Percentiles rank a stretch among this genome's conserved stretches.
These are phyloP conservation scores for Cyclocybe cylindracea DNA, from an alignment of 768 basidiomycete species.

Conservation along the genomic window DNA sequence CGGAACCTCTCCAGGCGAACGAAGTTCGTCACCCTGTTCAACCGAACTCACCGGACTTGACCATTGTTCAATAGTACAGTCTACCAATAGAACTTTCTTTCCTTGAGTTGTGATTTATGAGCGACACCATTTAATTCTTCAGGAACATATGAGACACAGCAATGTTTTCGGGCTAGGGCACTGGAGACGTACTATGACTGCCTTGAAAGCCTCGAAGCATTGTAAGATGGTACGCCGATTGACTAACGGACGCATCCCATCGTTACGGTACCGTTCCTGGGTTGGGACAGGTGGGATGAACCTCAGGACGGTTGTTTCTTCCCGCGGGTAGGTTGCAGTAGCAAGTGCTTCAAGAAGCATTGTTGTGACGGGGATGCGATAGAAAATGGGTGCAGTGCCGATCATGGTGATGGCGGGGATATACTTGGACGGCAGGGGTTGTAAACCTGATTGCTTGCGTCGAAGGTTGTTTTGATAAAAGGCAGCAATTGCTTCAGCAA, in stretches of 20 bases:
- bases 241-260: conserved; percentile 21
- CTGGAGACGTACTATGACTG: conserved; percentile 8
- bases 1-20: too few species aligned
- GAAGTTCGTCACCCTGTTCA: too few species aligned
- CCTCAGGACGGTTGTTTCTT: conserved; percentile 10
- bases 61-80: too few species aligned
- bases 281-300: conserved; percentile 17
- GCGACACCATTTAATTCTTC: background rate
- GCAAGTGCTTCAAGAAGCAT: conserved; percentile 11
- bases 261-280: conserved; percentile 3
- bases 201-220: conserved; percentile 25
- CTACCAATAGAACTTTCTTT: background rate
- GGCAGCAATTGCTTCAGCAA: conserved; percentile 32
- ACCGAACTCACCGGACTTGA: too few species aligned
- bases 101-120: background rate
- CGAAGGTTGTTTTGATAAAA: conserved; percentile 25
- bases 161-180: background rate
- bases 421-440: conserved; percentile 13
- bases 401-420: conserved; percentile 27
- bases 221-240: conserved; percentile 18
- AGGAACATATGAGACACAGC: background rate
- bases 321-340: conserved; percentile 12
- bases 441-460: conserved; percentile 7
- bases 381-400: conserved; percentile 27
- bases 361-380: conserved; percentile 20